Evolutionary conservation across 371 early-diverging fungal genomes (phyloP), one percentile per base, ranked within the genome.

Genomic region (Sporodiniella umbellata): DNA sequence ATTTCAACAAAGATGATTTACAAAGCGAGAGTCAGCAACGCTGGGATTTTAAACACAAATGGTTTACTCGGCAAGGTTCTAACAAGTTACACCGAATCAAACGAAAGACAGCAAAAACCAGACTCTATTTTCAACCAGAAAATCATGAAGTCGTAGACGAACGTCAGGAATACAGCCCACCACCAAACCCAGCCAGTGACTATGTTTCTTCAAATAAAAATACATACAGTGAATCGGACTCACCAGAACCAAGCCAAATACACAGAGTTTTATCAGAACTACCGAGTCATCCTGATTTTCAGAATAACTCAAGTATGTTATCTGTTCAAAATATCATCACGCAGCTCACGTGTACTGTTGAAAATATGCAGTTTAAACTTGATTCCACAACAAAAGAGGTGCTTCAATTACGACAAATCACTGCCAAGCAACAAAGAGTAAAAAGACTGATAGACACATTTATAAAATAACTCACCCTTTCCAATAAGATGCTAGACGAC

Each of bases 11-110:
- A 46, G 33, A 37, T 4, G 14, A 15, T n/a, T 19, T n/a, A 24
- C 30, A 11, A 7, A 30, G 31, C 17, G 45, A 53, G 14, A 28
- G 46, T 2, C 53, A 53, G 17, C 56, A 60, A 33, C 28, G 48
- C 5, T 60, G 55, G 55, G 61, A 60, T 21, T 60, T 60, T 18
- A 60, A 55, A 17, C 61, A 60, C 39, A 55, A 55, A 8, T 55
- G 48, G 37, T 60, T 60, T 23, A 51, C 42, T 11, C 51, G 46
- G 10, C 3, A 46, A 8, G 52, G 52, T 1, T 39, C 31, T 21
- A 52, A 60, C 39, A 21, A 33, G 5, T 33, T 60, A 12, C 61
- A 60, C 15, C 49, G 50, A 24, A 60, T 60, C 1, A 24, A 52
- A 21, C 45, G 61, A 21, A 60, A 60, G 25, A 47, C 46, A 8